phyloP scores from a whole-genome alignment of 2,329 filamentous ascomycete species.

The Chaetomium olivaceum region DNA sequence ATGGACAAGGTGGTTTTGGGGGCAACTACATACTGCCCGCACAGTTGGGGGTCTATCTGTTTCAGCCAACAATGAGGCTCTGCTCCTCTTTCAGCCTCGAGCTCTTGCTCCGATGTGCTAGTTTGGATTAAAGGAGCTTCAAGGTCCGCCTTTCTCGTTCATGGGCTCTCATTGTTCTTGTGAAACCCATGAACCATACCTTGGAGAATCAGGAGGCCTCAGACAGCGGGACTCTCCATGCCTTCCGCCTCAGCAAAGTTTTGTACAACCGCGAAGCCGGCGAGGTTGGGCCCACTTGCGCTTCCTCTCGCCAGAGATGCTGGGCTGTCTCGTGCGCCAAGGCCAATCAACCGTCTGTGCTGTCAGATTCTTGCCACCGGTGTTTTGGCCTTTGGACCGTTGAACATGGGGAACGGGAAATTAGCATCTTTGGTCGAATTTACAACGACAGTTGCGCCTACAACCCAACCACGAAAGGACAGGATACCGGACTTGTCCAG shows the following conservation, averaged over 20 bases:
- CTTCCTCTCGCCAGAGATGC: not conserved
- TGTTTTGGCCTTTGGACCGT: not conserved
- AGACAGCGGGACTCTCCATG: not conserved
- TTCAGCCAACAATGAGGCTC: not conserved
- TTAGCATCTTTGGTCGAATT: not conserved
- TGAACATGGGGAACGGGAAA: not conserved
- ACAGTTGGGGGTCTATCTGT: not conserved
- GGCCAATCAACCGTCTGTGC: not conserved
- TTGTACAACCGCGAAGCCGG: not conserved
- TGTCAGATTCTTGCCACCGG: not conserved
- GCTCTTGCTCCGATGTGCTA: not conserved
- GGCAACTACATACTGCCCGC: not conserved
- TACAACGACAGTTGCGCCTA: not conserved
- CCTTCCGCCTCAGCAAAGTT: not conserved
- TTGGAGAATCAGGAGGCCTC: not conserved
- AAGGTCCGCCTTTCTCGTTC: not conserved
- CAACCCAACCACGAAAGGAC: not conserved
- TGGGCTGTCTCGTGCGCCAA: not conserved
- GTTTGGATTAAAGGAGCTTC: not conserved
- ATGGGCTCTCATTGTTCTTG: not conserved
- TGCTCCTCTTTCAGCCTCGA: not conserved
- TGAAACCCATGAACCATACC: not conserved
- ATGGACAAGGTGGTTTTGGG: not conserved
- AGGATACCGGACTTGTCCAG: not conserved
- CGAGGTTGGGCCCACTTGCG: not conserved